phyloP scores from a whole-genome alignment of 2,329 filamentous ascomycete species.

The Colletotrichum trifolii region DNA sequence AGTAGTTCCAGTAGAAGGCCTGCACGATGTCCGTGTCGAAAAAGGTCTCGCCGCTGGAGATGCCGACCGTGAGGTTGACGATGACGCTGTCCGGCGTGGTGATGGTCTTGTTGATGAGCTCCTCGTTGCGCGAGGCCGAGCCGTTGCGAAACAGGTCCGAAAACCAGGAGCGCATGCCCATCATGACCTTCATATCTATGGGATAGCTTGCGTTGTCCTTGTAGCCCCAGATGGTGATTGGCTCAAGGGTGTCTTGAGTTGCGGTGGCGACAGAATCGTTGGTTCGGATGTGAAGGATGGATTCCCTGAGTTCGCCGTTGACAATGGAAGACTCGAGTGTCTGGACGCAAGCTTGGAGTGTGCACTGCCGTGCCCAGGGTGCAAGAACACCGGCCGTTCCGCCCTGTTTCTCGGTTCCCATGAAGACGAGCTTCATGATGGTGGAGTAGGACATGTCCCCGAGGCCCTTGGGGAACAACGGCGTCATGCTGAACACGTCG shows the following conservation, averaged over 20 bases:
- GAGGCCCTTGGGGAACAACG: conserved; percentile 40
- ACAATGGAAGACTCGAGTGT: conserved; percentile 41
- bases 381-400: conserved; percentile 39
- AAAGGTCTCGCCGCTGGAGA: conserved; percentile 46
- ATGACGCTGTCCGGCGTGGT: conserved; percentile 41
- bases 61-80: conserved; percentile 47
- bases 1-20: conserved; percentile 54
- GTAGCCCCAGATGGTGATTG: conserved; percentile 38
- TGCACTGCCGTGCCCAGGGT: conserved; percentile 47
- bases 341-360: conserved; percentile 45
- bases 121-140: conserved; percentile 42
- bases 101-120: conserved; percentile 43
- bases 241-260: conserved; percentile 25
- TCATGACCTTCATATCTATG: conserved; percentile 43
- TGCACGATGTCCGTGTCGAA: conserved; percentile 51
- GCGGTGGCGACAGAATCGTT: conserved; percentile 43
- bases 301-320: conserved; percentile 44
- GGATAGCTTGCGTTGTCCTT: conserved; percentile 38
- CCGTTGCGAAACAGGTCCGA: conserved; percentile 44
- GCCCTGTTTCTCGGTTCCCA: conserved; percentile 45
- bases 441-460: conserved; percentile 45
- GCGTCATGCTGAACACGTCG: conserved; percentile 48
- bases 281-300: conserved; percentile 33
- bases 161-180: conserved; percentile 47
- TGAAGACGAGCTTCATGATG: conserved; percentile 47